phyloP scores from a whole-genome alignment of 2,329 filamentous ascomycete genomes.

The Colletotrichum sojae region DNA sequence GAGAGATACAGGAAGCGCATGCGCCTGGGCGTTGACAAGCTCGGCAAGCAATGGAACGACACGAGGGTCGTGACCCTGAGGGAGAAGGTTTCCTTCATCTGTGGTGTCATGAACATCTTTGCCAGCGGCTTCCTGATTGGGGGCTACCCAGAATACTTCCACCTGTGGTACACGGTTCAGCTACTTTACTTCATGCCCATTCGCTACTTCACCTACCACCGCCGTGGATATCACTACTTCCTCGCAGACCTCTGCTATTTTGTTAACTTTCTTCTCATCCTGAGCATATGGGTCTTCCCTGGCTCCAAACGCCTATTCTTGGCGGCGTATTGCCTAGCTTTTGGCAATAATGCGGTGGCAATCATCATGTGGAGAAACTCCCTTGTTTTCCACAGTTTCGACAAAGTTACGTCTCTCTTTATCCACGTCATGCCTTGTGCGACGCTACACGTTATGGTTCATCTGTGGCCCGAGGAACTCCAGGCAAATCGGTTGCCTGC shows the following conservation, averaged over 20 bases:
- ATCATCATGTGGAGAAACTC: conserved; percentile 99
- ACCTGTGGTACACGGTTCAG: conserved; percentile 91
- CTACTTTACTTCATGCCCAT: conserved; percentile 97
- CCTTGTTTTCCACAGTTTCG: conserved; percentile 97
- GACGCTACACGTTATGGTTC: conserved; percentile 91
- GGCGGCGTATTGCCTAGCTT: conserved; percentile 90
- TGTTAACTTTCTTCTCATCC: conserved; percentile 87
- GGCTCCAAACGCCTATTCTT: conserved; percentile 92
- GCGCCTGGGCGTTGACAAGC: conserved; percentile 88
- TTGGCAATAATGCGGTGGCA: conserved; percentile 96
- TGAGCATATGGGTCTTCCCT: conserved; percentile 93
- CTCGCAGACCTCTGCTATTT: conserved; percentile 98
- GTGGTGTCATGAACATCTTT: conserved; percentile 96
- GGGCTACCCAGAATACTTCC: conserved; percentile 86
- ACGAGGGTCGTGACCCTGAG: conserved; percentile 88
- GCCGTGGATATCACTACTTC: conserved; percentile 96
- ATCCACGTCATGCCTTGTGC: conserved; percentile 99
- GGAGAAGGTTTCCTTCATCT: conserved; percentile 97
- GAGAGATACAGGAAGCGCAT: conserved; percentile 92
- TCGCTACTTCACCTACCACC: conserved; percentile 90
- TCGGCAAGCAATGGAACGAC: conserved; percentile 89
- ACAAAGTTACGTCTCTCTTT: conserved; percentile 98
- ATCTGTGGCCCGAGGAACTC: conserved; percentile 77
- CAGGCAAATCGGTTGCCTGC: conserved; percentile 85
- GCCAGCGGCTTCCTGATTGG: conserved; percentile 95